Percentiles rank a stretch among this genome's conserved stretches.
phyloP scores from a whole-genome alignment of 768 basidiomycete genomes.

The Mycena filopes region DNA sequence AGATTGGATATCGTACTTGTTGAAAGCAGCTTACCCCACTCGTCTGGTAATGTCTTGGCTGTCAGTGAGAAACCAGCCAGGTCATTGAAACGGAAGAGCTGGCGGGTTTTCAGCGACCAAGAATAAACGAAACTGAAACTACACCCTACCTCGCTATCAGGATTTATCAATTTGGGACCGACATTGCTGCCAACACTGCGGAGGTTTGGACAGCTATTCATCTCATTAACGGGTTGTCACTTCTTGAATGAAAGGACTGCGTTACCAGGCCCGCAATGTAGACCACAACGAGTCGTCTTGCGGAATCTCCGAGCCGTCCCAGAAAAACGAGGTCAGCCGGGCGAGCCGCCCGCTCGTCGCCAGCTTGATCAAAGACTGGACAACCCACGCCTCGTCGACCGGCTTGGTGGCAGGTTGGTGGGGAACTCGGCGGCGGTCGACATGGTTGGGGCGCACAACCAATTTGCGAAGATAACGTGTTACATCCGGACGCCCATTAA shows the following conservation, averaged over 20 bases:
- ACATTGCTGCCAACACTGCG: constrained; percentile 31
- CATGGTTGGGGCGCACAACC: constrained; percentile 32
- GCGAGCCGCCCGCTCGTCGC: constrained; percentile 26
- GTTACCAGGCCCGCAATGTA: constrained; percentile 28
- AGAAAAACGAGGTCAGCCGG: constrained; percentile 32
- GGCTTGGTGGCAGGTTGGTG: constrained; percentile 20
- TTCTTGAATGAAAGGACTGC: constrained; percentile 4
- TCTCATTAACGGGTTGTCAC: constrained; percentile 9
- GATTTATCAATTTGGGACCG: constrained; percentile 26
- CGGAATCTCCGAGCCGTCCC: constrained; percentile 33
- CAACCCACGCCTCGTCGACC: constrained; percentile 31
- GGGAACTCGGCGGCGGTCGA: constrained; percentile 27
- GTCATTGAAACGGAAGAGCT: constrained; percentile 33
- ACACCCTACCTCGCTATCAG: constrained; percentile 33
- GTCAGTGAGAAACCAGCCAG: constrained; percentile 28
- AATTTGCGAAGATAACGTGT: constrained; percentile 26
- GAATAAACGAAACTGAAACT: background rate
- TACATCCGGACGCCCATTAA: constrained; percentile 11
- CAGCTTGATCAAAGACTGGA: constrained; percentile 22
- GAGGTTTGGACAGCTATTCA: constrained; percentile 31
- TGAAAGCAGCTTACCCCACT: constrained; percentile 26
- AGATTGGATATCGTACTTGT: background rate
- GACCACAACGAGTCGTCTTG: constrained; percentile 33
- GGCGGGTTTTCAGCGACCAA: background rate
- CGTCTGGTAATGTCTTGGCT: constrained; percentile 33